Evolutionary conservation across 495 filamentous ascomycete genomes (phyloP).

Genomic region (Xylaria telfairii): DNA sequence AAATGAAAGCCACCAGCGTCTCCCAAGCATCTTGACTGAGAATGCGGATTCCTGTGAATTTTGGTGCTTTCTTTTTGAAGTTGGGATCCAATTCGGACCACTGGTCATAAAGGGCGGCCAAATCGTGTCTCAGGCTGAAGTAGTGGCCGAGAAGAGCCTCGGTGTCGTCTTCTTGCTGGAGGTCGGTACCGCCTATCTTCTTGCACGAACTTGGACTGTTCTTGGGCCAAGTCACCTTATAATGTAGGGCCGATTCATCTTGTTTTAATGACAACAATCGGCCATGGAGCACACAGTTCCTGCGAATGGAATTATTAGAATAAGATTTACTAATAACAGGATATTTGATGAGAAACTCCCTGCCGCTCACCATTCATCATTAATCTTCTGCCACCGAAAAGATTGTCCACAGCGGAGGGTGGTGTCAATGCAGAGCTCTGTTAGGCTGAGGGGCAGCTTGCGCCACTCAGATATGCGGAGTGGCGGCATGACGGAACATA

Average conservation of each 20-base stretch:
- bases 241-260: constrained; percentile 79
- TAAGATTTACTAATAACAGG: not conserved
- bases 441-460: constrained; percentile 77
- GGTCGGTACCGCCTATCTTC: constrained; percentile 36
- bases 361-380: constrained; percentile 74
- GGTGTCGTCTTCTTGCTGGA: constrained; percentile 63
- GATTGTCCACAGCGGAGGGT: constrained; percentile 91
- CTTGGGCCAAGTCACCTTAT: constrained; percentile 69
- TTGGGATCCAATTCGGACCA: constrained; percentile 88
- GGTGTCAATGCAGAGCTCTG: constrained; percentile 89
- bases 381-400: constrained; percentile 88
- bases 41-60: constrained; percentile 93
- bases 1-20: constrained; percentile 91
- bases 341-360: not conserved
- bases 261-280: constrained; percentile 85
- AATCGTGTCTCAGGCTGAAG: constrained; percentile 77
- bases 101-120: constrained; percentile 78
- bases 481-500: constrained; percentile 32
- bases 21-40: constrained; percentile 97
- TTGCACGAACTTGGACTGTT: constrained; percentile 26
- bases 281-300: constrained; percentile 83
- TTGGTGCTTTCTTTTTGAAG: constrained; percentile 84
- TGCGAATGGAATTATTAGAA: constrained; percentile 32
- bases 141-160: constrained; percentile 75
- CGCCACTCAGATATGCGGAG: constrained; percentile 69